Base-by-base conservation (phyloP, 2,329 filamentous ascomycete genomes). In the Pyrenochaeta sp. region DNA sequence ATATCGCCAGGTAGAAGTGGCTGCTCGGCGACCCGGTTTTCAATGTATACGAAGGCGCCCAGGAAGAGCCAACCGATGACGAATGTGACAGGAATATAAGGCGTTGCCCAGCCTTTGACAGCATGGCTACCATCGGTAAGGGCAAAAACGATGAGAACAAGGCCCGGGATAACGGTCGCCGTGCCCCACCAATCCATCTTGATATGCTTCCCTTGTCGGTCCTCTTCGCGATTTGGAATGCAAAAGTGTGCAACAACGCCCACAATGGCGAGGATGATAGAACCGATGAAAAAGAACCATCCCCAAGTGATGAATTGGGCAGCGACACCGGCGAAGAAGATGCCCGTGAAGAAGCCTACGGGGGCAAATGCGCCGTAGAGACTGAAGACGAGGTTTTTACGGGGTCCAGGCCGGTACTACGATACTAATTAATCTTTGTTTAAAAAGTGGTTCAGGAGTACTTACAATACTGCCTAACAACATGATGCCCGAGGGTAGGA, bases 81-180 rank as follows among this genome's bases (percentile, higher is more conserved):
- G 41, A 94, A 83, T 0, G 86, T 85, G 9, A 87, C 78, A 35
- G 84, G 84, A 32, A 94, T 87, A 60, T 92, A 91, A 1, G 89
- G 87, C 0, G 88, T 91, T n/a, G 74, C 78, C 90, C 90, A 94
- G 1, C 87, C 85, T 2, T 86, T 70, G 0, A 87, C 83, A 0
- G 89, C 89, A 69, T 91, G 86, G 0, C 87, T 84, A 7, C 87
- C 87, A 42, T 91, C 87, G 0, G 90, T 92, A 45, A 95, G 83
- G 0, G 90, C 88, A 64, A 88, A 94, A 0, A 92, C 87, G 7
- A 91, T 79, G 21, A 95, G 80, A 1, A 90, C 80, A 11, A 92
- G 73, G 0, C 88, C 90, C 7, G 74, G 69, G 1, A 76, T 64
- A 7, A 76, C 69, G 5, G 72, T 75, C 0, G 64, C 51, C 2